Evolutionary conservation across 1,284 basidiomycete genomes (phyloP).

Genomic region (Grifola frondosa): DNA sequence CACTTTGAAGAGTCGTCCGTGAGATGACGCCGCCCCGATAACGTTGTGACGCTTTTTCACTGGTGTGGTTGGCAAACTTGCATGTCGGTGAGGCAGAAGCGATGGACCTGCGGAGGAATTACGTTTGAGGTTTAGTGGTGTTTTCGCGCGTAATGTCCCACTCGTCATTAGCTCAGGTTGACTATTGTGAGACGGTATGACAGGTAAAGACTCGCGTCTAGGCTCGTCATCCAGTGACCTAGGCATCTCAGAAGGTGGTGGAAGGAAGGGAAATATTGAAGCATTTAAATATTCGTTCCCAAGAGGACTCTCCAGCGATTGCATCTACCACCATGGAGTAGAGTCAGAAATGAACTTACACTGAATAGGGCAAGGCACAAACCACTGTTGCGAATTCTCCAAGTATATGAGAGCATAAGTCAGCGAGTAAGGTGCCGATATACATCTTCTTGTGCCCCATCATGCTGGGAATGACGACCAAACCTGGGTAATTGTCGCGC

Average conservation of each 20-base stretch:
- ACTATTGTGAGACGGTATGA: constrained; percentile 49
- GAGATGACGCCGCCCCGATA: constrained; percentile 68
- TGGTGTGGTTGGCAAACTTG: constrained; percentile 42
- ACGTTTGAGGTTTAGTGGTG: constrained; percentile 48
- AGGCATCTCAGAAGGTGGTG: constrained; percentile 58
- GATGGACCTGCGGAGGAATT: constrained; percentile 48
- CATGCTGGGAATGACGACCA: constrained; percentile 74
- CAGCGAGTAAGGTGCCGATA: constrained; percentile 82
- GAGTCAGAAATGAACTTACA: too few relatives aligned
- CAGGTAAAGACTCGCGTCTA: constrained; percentile 41
- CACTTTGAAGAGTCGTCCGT: constrained; percentile 81
- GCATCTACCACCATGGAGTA: too few relatives aligned
- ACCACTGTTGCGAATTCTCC: constrained; percentile 81
- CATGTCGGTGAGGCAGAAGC: constrained; percentile 41
- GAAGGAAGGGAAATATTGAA: constrained; percentile 57
- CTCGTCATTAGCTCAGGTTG: constrained; percentile 54
- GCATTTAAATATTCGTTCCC: constrained; percentile 78
- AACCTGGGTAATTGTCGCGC: constrained; percentile 56
- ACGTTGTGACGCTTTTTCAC: constrained; percentile 60
- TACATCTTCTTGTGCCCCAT: constrained; percentile 82
- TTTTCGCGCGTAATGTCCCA: constrained; percentile 37
- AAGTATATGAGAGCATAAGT: constrained; percentile 82
- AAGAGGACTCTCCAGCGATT: constrained; percentile 65
- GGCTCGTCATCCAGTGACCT: constrained; percentile 47
- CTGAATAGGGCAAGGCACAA: constrained; percentile 26